Evolutionary conservation across 371 early-diverging fungal species (phyloP).

Genomic region (Mortierella sp.): DNA sequence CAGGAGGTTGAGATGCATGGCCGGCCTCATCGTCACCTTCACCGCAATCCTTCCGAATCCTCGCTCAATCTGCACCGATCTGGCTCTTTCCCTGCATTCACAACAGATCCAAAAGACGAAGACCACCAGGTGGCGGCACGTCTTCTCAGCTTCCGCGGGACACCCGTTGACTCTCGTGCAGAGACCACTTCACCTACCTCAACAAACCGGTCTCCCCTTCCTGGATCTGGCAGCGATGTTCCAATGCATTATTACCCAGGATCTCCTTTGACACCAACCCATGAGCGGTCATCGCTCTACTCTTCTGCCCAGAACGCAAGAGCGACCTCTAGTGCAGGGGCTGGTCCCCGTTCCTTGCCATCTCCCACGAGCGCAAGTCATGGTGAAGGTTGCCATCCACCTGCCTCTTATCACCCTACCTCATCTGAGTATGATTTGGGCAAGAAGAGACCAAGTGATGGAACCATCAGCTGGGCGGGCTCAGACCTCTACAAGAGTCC

Average conservation of each 20-base stretch:
- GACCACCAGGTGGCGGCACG: constrained; percentile 4
- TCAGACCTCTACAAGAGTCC: constrained; percentile 27
- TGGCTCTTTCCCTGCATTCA: constrained; percentile 8
- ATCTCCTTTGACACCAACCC: constrained; percentile 40
- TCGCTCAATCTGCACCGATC: constrained; percentile 36
- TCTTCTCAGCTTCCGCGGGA: constrained; percentile 14
- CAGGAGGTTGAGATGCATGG: constrained; percentile 35
- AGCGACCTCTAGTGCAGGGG: constrained; percentile 13
- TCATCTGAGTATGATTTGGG: constrained; percentile 17
- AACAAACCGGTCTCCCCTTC: constrained; percentile 20
- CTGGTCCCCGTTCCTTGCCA: not conserved
- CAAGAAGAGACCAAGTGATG: constrained; percentile 47
- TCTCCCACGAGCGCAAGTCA: constrained; percentile 18
- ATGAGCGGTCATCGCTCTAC: constrained; percentile 38
- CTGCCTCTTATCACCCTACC: not conserved
- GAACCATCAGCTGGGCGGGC: constrained; percentile 30
- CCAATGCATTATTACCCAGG: constrained; percentile 27
- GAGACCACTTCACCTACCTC: constrained; percentile 29
- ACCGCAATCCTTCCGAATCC: constrained; percentile 48
- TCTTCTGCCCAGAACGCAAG: constrained; percentile 14
- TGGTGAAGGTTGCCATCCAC: not conserved
- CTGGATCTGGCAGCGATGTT: constrained; percentile 16
- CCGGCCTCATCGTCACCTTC: constrained; percentile 37
- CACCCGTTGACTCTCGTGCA: constrained; percentile 13
- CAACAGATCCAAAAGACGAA: constrained; percentile 15